Evolutionary conservation across 148 eudicot species (phyloP).

Genomic region (Simmondsia chinensis): DNA sequence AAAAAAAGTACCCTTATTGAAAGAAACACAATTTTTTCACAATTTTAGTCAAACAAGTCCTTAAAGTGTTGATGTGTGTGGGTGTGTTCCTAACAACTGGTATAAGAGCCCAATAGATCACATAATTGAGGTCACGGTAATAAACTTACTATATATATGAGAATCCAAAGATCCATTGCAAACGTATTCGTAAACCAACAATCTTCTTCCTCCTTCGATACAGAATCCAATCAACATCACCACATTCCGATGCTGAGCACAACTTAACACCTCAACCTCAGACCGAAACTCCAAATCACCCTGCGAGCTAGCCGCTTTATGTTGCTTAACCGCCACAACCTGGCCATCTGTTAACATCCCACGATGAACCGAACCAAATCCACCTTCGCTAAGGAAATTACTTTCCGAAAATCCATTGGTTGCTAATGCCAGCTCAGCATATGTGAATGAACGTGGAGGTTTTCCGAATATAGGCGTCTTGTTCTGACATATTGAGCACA

Average conservation of each 20-base stretch:
- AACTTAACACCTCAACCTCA: conserved; percentile 83
- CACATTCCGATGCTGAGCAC: conserved; percentile 93
- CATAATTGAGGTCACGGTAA: no score
- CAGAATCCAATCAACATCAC: conserved; percentile 79
- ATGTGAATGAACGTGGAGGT: conserved; percentile 66
- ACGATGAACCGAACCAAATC: conserved; percentile 75
- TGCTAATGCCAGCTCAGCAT: conserved; percentile 55
- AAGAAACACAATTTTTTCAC: no score
- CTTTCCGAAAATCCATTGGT: conserved; percentile 54
- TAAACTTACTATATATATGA: conserved; percentile 69
- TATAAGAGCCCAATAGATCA: no score
- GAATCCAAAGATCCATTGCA: conserved; percentile 82
- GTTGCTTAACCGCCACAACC: conserved; percentile 75
- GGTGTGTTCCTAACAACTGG: no score
- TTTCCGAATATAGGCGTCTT: conserved; percentile 63
- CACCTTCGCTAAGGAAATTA: conserved; percentile 85
- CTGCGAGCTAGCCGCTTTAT: conserved; percentile 76
- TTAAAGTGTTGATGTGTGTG: no score
- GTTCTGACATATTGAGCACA: conserved; percentile 70
- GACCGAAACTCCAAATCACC: conserved; percentile 80
- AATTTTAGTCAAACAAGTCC: no score
- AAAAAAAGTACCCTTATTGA: no score
- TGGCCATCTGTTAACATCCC: conserved; percentile 70
- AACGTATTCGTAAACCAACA: conserved; percentile 78
- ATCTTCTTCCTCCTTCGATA: conserved; percentile 56